Percentiles rank a stretch among this genome's conserved stretches.
These are phyloP conservation scores for Leccinum longicurvipes DNA, from an alignment of 768 basidiomycete genomes.

Conservation along the genomic window DNA sequence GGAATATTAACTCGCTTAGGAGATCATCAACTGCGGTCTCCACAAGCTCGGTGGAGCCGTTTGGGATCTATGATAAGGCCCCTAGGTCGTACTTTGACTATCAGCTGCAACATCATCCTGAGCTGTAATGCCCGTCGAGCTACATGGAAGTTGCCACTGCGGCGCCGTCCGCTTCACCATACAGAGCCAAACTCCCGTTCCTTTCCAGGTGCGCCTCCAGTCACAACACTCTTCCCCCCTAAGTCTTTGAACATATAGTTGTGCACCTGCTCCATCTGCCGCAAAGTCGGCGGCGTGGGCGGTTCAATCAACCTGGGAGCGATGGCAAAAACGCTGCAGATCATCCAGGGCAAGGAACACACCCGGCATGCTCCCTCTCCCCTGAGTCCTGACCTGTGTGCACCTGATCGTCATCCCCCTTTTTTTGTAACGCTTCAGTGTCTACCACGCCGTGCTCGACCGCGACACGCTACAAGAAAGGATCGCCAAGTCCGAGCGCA, in stretches of 20 bases:
- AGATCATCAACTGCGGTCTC: constrained; percentile 42
- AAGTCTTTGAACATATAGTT: constrained; percentile 39
- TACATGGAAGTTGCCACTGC: not conserved
- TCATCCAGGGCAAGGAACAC: constrained; percentile 51
- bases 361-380: constrained; percentile 40
- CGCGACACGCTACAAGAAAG: constrained; percentile 49
- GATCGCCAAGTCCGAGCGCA: constrained; percentile 52
- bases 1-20: constrained; percentile 42
- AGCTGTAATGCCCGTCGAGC: not conserved
- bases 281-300: constrained; percentile 64
- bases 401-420: too few relatives aligned
- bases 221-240: not conserved
- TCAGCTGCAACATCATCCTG: too few relatives aligned
- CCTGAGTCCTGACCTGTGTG: not conserved
- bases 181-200: constrained; percentile 52
- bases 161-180: constrained; percentile 27
- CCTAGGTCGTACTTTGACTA: too few relatives aligned
- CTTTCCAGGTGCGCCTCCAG: constrained; percentile 49
- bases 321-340: constrained; percentile 44
- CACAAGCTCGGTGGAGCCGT: constrained; percentile 40
- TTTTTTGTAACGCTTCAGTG: constrained; percentile 27
- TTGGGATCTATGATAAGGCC: constrained; percentile 43
- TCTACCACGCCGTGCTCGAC: constrained; percentile 61
- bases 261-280: constrained; percentile 67
- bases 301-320: constrained; percentile 69